Evolutionary conservation across 2,329 filamentous ascomycete genomes (phyloP).

Genomic region (Fusarium siculi): DNA sequence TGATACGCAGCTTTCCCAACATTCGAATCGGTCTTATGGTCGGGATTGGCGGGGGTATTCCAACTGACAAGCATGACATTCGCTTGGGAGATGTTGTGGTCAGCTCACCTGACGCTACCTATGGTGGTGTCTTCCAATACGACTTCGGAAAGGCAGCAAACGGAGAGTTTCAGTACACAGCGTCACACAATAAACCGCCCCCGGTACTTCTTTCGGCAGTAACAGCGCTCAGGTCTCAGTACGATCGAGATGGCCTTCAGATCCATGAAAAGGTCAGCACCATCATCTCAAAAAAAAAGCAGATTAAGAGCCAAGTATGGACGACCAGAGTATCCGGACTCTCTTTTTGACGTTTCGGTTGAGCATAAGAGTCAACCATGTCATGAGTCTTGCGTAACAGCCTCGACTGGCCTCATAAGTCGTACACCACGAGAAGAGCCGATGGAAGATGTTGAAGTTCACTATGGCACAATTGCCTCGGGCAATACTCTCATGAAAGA

Average conservation of each 20-base stretch:
- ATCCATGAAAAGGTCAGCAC: neutral
- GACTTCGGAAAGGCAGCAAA: neutral
- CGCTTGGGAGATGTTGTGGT: neutral
- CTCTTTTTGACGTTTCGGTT: fast-evolving
- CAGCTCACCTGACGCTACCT: no score
- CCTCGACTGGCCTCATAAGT: fast-evolving
- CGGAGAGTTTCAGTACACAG: fast-evolving
- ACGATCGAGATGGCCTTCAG: neutral
- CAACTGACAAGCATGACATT: fast-evolving
- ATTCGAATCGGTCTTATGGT: neutral
- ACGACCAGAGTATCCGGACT: fast-evolving
- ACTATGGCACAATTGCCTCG: neutral
- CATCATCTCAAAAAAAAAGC: fast-evolving
- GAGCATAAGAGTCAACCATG: fast-evolving
- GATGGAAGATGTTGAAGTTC: neutral
- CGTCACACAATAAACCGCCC: fast-evolving
- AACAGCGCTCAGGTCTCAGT: fast-evolving
- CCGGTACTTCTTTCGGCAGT: fast-evolving
- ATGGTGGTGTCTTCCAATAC: neutral
- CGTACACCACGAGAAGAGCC: fast-evolving
- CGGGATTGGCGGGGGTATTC: fast-evolving
- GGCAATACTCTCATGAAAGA: fast-evolving
- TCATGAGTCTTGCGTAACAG: fast-evolving
- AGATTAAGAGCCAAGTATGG: neutral
- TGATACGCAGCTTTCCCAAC: neutral